Percentiles rank a stretch among this genome's conserved stretches.
Conservation (phyloP, 371 early-diverging fungal species). For the Parasitella parasitica region DNA sequence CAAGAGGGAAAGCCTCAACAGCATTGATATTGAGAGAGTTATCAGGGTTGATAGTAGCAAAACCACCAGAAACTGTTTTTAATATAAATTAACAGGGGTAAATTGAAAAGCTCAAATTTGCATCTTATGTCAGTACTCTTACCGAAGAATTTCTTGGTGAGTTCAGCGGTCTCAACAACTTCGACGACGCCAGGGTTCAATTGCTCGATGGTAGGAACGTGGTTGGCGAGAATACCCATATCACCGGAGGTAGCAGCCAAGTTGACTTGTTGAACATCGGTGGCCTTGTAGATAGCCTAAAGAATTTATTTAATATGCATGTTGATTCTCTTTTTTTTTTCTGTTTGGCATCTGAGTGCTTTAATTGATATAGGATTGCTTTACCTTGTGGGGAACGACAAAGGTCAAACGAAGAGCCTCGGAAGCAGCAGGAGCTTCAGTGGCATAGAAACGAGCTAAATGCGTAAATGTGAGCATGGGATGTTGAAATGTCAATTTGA, state of each 20-base stretch:
- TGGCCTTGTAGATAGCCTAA: constrained; percentile 73
- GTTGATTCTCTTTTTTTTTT: too few relatives aligned
- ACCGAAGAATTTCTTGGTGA: constrained; percentile 94
- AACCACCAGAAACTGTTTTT: constrained; percentile 89
- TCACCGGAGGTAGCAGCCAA: constrained; percentile 92
- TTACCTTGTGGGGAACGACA: constrained; percentile 89
- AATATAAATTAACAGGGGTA: constrained; percentile 7
- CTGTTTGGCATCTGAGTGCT: too few relatives aligned
- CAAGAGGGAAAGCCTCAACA: constrained; percentile 90
- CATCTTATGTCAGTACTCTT: constrained; percentile 16
- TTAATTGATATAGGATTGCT: too few relatives aligned
- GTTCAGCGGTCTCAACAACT: constrained; percentile 73
- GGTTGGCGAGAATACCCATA: constrained; percentile 98
- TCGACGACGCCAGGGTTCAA: constrained; percentile 93
- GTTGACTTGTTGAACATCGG: constrained; percentile 91
- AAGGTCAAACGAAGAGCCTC: constrained; percentile 89
- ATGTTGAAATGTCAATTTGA: background rate
- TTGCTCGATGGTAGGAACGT: constrained; percentile 96
- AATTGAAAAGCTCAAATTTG: background rate
- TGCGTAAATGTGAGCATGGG: background rate
- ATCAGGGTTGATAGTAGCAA: constrained; percentile 96
- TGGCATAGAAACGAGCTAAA: constrained; percentile 73
- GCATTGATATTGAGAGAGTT: constrained; percentile 96
- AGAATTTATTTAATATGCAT: background rate
- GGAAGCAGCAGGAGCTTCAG: constrained; percentile 65